Evolutionary conservation across 2,329 filamentous ascomycete genomes (phyloP), one percentile per base, ranked within the genome.

Genomic region (Fusarium guadeloupense): DNA sequence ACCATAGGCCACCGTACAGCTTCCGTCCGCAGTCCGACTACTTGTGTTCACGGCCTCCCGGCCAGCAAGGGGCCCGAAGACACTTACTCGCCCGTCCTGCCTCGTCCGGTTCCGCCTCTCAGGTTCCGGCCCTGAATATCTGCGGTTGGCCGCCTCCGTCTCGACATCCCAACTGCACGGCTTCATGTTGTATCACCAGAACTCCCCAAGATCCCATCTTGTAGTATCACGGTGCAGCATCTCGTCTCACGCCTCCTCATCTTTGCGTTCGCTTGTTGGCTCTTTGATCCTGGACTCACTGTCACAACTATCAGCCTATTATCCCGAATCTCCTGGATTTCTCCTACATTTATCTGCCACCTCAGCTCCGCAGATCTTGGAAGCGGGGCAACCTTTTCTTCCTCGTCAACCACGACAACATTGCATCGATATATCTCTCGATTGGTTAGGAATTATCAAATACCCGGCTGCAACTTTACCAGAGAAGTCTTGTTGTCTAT

Each of bases 191-290:
- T 83, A 77, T 76, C 71, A 82, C 81, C 68, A 75, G 72, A 72
- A 73, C 71, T 72, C 73, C 73, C 75, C 76, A 76, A 75, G 74
- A 77, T 74, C 76, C 34, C 74, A 75, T 75, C 76, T 77, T 77
- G 71, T 70, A 78, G 80, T 82, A 79, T 79, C 76, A 80, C 80
- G 72, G 76, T 79, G 78, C 78, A 80, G 76, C 78, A 79, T 79
- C 78, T 78, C 77, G 81, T 83, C 78, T 75, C 72, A 83, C 81
- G 66, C 41, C 42, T 62, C 43, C 62, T 65, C 62, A 73, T 69
- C 67, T 71, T 76, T 70, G 40, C 71, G 72, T 69, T 75, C 70
- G 72, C 71, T 66, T 68, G 60, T 65, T 56, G 55, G 55, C 41
- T 58, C 55, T 50, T 55, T 62, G 41, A 59, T 52, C 44, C 50